Evolutionary conservation across 768 basidiomycete species (phyloP).

Genomic region (Grammothele lineata): DNA sequence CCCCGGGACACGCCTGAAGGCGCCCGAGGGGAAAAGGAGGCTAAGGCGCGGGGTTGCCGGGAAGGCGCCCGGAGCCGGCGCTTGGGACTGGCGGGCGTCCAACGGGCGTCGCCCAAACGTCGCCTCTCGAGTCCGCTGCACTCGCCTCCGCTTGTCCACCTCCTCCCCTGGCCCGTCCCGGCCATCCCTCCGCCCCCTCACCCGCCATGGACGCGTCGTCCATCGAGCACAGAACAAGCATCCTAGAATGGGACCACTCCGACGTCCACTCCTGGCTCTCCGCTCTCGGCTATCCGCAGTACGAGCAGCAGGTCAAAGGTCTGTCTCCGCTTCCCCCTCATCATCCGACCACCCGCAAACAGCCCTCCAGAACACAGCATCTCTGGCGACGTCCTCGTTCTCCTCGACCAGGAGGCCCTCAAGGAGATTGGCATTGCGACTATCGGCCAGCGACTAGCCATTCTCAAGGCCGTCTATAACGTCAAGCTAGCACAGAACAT

Average conservation of each 20-base stretch:
- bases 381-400: constrained; percentile 82
- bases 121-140: constrained; percentile 13
- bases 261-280: constrained; percentile 80
- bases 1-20: constrained; percentile 9
- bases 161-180: neutral
- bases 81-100: too few species aligned
- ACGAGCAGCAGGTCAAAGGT: constrained; percentile 82
- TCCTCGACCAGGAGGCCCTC: constrained; percentile 79
- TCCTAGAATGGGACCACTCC: constrained; percentile 66
- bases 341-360: constrained; percentile 1
- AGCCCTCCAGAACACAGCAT: constrained; percentile 75
- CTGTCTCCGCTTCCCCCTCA: constrained; percentile 12
- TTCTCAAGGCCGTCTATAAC: constrained; percentile 89
- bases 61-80: too few species aligned
- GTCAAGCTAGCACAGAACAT: constrained; percentile 82
- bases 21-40: neutral
- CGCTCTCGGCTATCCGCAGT: constrained; percentile 78
- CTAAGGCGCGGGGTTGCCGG: constrained; percentile 11
- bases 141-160: constrained; percentile 5
- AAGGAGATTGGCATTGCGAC: constrained; percentile 86
- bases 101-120: too few species aligned
- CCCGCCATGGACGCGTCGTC: constrained; percentile 27
- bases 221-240: constrained; percentile 25
- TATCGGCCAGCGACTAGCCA: constrained; percentile 86
- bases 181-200: constrained; percentile 8